A percentile compares a stretch with the other conserved stretches of the same genome.
Evolutionary conservation across 139 green algal genomes (phyloP).

Genomic region (Coccomyxa sp.): DNA sequence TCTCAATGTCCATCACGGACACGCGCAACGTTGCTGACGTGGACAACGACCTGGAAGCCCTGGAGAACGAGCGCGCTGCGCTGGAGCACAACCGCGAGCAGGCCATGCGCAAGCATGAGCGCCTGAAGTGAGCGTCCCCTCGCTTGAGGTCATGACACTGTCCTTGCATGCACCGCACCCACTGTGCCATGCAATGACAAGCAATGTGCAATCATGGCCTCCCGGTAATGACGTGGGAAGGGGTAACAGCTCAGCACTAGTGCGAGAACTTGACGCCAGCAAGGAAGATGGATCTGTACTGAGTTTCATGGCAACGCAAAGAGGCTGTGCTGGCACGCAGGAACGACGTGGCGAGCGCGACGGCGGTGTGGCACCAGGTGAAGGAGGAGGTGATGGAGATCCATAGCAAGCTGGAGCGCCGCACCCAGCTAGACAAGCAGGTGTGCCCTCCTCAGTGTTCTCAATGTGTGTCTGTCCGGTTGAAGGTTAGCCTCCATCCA

Average conservation of each 20-base stretch:
- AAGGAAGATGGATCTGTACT: too few species aligned
- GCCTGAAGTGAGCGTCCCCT: conserved; percentile 8
- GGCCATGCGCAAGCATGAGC: conserved; percentile 23
- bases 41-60: conserved; percentile 40
- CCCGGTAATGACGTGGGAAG: too few species aligned
- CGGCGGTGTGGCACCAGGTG: conserved; percentile 22
- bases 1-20: neutral
- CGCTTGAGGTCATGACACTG: neutral
- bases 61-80: conserved; percentile 24
- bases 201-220: too few species aligned
- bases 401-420: conserved; percentile 8
- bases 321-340: neutral
- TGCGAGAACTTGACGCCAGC: too few species aligned
- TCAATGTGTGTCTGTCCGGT: too few species aligned
- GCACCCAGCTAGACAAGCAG: conserved; percentile 1
- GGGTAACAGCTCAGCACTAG: too few species aligned
- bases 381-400: conserved; percentile 20
- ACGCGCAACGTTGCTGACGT: conserved; percentile 24
- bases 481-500: too few species aligned
- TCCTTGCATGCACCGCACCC: too few species aligned
- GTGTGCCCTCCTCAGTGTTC: too few species aligned
- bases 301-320: neutral
- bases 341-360: conserved; percentile 10
- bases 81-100: conserved; percentile 33
- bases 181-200: too few species aligned